Evolutionary conservation across 2,329 filamentous ascomycete species (phyloP), one percentile per base, ranked within the genome.

Genomic region (Ophiostoma angusticollis): DNA sequence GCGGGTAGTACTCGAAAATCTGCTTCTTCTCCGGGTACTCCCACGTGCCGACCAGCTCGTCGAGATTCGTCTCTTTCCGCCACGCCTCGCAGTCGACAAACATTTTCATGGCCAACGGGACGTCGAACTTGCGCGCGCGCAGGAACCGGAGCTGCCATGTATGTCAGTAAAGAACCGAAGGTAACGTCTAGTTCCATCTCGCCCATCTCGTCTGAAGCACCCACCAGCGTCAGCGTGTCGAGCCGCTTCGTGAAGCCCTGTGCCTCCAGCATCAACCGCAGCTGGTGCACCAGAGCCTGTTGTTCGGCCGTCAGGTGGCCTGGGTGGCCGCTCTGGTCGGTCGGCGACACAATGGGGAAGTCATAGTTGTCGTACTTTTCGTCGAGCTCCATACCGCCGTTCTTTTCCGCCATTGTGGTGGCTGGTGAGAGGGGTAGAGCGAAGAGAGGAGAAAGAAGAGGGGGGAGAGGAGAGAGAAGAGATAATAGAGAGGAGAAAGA

Each of bases 341-440:
- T 74, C 40, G 82, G 74, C 33, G 84, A 76, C 46, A 74, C 80
- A 48, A 79, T 84, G 47, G 91, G 91, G 68, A 75, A 96, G 63
- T 95, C 87, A 63, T 91, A 96, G 68, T 93, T 61, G 66, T 96
- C 91, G 70, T 96, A 93, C 67, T 94, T 95, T 59, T 84, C 72
- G 62, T 93, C 79, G 53, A 85, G 58, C 58, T 74, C 64, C 64
- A 75, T 66, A 35, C 38, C 45, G 39, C 44, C 45, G 28, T 25
- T 47, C 27, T 36, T 41, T 33, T 24, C 33, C 19, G 44, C 39
- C 37, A 42, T 44, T 31, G 30, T 44, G 30, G 13, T 9, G 37
- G 25, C 5, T 31, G 36, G 36, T 22, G 35, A 35, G 23, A 22
- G 22, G 13, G 27, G 21, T 12, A 9, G 9, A 11, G 31, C 3